Evolutionary conservation across 2,329 filamentous ascomycete genomes (phyloP).

Genomic region (Teratosphaeria nubilosa): DNA sequence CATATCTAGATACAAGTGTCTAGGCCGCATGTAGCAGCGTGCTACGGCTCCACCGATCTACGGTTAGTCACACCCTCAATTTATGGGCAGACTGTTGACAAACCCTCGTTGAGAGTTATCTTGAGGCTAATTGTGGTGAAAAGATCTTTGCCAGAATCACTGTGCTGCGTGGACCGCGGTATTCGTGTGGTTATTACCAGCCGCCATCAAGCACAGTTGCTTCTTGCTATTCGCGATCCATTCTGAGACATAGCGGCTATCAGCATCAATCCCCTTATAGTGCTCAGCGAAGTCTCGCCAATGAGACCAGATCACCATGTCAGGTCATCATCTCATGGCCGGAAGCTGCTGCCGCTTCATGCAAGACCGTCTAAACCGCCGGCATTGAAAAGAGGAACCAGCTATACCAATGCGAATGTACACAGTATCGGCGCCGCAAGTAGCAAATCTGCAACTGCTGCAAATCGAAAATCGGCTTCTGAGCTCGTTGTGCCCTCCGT

Average conservation of each 20-base stretch:
- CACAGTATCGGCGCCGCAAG: conserved; percentile 2
- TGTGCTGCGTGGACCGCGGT: too few species aligned
- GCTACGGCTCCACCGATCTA: background rate
- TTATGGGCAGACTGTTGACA: too few species aligned
- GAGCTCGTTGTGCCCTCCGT: background rate
- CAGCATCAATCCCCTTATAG: background rate
- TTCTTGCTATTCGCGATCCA: background rate
- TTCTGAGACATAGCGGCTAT: background rate
- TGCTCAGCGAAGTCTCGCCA: conserved; percentile 1
- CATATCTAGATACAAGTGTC: background rate
- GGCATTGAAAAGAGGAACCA: conserved; percentile 13
- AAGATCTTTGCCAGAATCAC: background rate
- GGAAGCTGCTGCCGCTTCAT: conserved; percentile 17
- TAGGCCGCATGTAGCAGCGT: background rate
- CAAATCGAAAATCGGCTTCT: conserved; percentile 4
- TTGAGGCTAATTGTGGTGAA: background rate
- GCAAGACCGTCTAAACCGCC: conserved; percentile 15
- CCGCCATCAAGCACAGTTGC: background rate
- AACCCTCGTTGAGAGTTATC: background rate
- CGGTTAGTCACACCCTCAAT: background rate
- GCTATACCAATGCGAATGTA: conserved; percentile 12
- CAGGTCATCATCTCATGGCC: conserved; percentile 17
- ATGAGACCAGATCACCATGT: conserved; percentile 18
- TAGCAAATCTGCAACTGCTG: conserved; percentile 5
- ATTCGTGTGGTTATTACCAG: too few species aligned